A percentile compares a stretch with the other conserved stretches of the same genome.
phyloP scores from a whole-genome alignment of 176 grass and related monocot species.

The Oryza rufipogon region DNA sequence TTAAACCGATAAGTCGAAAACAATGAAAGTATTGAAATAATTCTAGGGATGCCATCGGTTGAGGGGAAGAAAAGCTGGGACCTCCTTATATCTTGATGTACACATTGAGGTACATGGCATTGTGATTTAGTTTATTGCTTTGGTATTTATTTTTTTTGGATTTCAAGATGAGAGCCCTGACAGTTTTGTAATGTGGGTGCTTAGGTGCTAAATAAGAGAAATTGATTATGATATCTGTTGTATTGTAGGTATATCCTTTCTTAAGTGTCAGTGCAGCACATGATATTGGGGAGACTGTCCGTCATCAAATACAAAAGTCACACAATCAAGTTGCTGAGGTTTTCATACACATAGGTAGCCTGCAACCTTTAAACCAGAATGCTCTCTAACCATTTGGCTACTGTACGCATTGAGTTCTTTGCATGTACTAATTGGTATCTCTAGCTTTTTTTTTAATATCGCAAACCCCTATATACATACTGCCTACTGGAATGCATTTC shows the following conservation, averaged over 20 bases:
- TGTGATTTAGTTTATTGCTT: constrained; percentile 34
- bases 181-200: not conserved
- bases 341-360: constrained; percentile 96
- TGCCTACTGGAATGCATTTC: not conserved
- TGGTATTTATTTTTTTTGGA: constrained; percentile 9
- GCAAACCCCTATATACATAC: not conserved
- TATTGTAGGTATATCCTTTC: constrained; percentile 87
- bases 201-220: constrained; percentile 15
- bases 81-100: constrained; percentile 91
- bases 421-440: constrained; percentile 18
- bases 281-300: constrained; percentile 93
- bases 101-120: constrained; percentile 82
- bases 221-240: constrained; percentile 20
- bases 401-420: not conserved
- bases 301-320: constrained; percentile 76
- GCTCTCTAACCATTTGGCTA: constrained; percentile 9
- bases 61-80: constrained; percentile 97
- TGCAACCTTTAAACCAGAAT: constrained; percentile 3
- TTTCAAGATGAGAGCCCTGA: constrained; percentile 20
- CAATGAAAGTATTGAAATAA: constrained; percentile 8
- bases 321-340: constrained; percentile 89
- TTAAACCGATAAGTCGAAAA: not conserved
- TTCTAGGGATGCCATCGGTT: constrained; percentile 84
- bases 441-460: constrained; percentile 18
- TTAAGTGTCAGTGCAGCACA: constrained; percentile 88